These are phyloP conservation scores for Lotmaria passim DNA, from an alignment of 208 protist species.

Conservation along the genomic window DNA sequence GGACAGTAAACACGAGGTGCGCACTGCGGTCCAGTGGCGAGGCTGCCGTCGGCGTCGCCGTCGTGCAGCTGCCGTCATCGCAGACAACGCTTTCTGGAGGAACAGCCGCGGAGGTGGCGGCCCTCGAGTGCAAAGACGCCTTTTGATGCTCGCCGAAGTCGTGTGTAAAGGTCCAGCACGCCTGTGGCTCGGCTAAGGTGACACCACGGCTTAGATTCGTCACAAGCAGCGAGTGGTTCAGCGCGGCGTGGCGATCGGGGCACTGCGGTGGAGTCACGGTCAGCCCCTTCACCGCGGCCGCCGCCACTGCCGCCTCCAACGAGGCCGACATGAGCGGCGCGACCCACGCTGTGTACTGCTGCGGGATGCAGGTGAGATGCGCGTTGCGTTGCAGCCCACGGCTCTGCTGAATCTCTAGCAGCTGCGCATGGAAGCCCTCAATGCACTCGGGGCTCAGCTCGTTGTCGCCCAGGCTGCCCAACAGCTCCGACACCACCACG, in stretches of 20 bases:
- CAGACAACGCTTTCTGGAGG: neutral
- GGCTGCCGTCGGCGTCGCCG: neutral
- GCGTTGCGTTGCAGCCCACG: conserved; percentile 53
- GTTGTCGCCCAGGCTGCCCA: conserved; percentile 99
- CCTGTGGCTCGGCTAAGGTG: conserved; percentile 56
- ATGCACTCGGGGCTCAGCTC: conserved; percentile 99
- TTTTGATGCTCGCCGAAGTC: too few relatives aligned
- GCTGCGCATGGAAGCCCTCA: conserved; percentile 88
- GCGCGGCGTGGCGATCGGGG: conserved; percentile 56
- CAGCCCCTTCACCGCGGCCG: conserved; percentile 66
- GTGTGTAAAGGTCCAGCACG: conserved; percentile 86
- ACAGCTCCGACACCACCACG: conserved; percentile 97
- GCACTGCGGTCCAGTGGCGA: conserved; percentile 41
- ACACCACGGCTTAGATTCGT: conserved; percentile 65
- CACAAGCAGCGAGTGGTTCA: conserved; percentile 79
- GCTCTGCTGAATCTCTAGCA: conserved; percentile 53
- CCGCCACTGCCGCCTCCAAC: conserved; percentile 58
- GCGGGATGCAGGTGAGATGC: conserved; percentile 67
- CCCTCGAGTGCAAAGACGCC: too few relatives aligned
- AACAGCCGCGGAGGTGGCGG: too few relatives aligned
- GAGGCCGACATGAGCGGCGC: conserved; percentile 75
- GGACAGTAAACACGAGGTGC: conserved; percentile 46
- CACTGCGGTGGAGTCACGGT: conserved; percentile 52
- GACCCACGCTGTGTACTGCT: conserved; percentile 78
- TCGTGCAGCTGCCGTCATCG: neutral